phyloP scores from a whole-genome alignment of 2,329 filamentous ascomycete species.

The Aspergillus sp. region DNA sequence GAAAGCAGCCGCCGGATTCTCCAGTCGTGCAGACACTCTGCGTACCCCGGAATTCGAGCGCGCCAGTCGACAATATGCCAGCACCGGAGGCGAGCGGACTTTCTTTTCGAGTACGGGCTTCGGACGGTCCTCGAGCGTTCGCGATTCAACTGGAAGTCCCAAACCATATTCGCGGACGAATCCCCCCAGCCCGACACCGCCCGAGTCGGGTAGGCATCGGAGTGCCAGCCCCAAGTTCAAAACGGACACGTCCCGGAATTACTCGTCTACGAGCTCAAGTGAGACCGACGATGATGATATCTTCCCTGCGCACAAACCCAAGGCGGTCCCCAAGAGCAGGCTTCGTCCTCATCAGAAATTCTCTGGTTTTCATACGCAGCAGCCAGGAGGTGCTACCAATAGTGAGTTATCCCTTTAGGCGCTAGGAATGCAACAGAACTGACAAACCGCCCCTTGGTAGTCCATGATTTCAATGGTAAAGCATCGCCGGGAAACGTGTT shows the following conservation, averaged over 20 bases:
- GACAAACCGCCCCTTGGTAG: slow-evolving; percentile 26
- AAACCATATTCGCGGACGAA: slow-evolving; percentile 35
- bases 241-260: slow-evolving; percentile 30
- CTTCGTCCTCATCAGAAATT: slow-evolving; percentile 31
- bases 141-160: slow-evolving; percentile 47
- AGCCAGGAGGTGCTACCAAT: slow-evolving; percentile 23
- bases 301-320: slow-evolving; percentile 32
- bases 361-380: slow-evolving; percentile 24
- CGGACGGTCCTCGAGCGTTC: slow-evolving; percentile 54
- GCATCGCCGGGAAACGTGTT: slow-evolving; percentile 23
- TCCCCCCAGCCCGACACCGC: slow-evolving; percentile 34
- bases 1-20: slow-evolving; percentile 38
- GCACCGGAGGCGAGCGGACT: slow-evolving; percentile 56
- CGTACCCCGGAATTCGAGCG: slow-evolving; percentile 48
- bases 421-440: not conserved
- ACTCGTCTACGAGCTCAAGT: slow-evolving; percentile 41
- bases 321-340: slow-evolving; percentile 42
- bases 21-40: slow-evolving; percentile 27
- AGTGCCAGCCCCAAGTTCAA: slow-evolving; percentile 46
- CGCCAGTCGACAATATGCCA: slow-evolving; percentile 55
- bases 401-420: slow-evolving; percentile 28
- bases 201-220: slow-evolving; percentile 36
- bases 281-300: slow-evolving; percentile 34
- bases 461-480: slow-evolving; percentile 32
- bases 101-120: slow-evolving; percentile 54